A percentile compares a stretch with the other conserved stretches of the same genome.
These are phyloP conservation scores for Medicago truncatula DNA, from an alignment of 306 rosid genomes.

Conservation along the genomic window MtrunA17r5.0-ANR NC_053045.1:4800501-4801000, in stretches of 20 bases:
- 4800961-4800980: no score
- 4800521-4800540: conserved; percentile 59
- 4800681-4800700: not conserved
- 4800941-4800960: no score
- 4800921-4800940: no score
- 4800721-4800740: not conserved
- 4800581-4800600: conserved; percentile 53
- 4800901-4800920: no score
- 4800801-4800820: conserved; percentile 23
- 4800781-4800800: conserved; percentile 5
- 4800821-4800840: conserved; percentile 15
- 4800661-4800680: no score
- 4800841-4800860: conserved; percentile 20
- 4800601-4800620: conserved; percentile 33
- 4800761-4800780: no score
- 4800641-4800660: no score
- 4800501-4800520: conserved; percentile 58
- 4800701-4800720: not conserved
- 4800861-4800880: not conserved
- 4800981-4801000: no score
- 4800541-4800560: conserved; percentile 54
- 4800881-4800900: no score
- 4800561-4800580: conserved; percentile 68
- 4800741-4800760: no score
- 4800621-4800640: conserved; percentile 51